Base-by-base conservation (phyloP, 768 basidiomycete genomes). In the Cantharellus cinnabarinus region DNA sequence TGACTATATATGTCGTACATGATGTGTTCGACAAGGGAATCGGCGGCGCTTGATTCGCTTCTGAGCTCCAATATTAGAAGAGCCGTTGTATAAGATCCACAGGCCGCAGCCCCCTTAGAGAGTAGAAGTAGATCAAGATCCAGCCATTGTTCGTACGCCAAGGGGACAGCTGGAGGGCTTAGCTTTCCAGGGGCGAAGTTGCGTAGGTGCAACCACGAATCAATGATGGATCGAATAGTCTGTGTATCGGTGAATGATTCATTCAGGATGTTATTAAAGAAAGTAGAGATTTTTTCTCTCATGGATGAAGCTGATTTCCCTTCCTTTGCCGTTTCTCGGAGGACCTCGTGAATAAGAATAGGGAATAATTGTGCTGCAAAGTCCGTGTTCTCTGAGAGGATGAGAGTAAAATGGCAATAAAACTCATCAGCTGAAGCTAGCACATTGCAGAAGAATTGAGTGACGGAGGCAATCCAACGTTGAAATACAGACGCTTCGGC, bases 1-100 rank as follows among this genome's bases (percentile, higher is more conserved):
- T 90, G 85, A 58, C 82, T 81, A 66, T 98, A 99, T 56, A 98
- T 89, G 56, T 85, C 83, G 71, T 90, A 97, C 29, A 98, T 71
- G 35, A 93, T 74, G 63, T 89, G 86, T 41, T 62, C 62, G 4
- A 58, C 42, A 3, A 34, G 29, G 39, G 50, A 34, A 37, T 59
- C 58, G 44, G 50, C 48, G 1, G 75, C 71, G 3, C 10, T 37
- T 59, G 89, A 82, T 54, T 67, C 67, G 34, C 72, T 71, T 0
- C 80, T 82, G 7, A 94, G 74, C 65, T 98, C 94, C 41, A 95
- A 72, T 67, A 93, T 94, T 37, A 98, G 74, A 34, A 97, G 73
- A 0, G 89, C 85, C 0, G 93, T 93, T 3, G 89, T 89, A 67
- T 87, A 95, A 4, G 87, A 81, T 0, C 85, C 86, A 60, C 83